These are phyloP conservation scores for Lophium mytilinum DNA, from an alignment of 495 filamentous ascomycete genomes.

Conservation along the genomic window DNA sequence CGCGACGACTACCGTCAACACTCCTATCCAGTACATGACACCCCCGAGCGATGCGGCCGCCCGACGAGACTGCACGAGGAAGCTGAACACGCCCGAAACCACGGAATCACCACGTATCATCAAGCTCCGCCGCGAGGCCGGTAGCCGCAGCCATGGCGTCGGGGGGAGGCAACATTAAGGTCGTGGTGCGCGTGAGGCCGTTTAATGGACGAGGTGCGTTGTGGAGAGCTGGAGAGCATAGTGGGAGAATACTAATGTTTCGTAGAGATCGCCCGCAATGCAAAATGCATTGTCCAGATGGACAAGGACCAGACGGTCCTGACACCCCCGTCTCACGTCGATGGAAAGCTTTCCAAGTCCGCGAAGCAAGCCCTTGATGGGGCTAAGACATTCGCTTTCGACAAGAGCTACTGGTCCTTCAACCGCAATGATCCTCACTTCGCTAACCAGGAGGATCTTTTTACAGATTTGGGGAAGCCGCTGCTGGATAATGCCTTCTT, in stretches of 20 bases:
- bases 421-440: slow-evolving; percentile 71
- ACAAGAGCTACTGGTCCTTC: slow-evolving; percentile 97
- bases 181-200: slow-evolving; percentile 90
- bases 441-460: slow-evolving; percentile 84
- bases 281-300: slow-evolving; percentile 99
- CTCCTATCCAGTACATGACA: neutral
- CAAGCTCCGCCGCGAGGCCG: neutral
- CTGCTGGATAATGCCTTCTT: slow-evolving; percentile 97
- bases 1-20: neutral
- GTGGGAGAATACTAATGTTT: slow-evolving; percentile 6
- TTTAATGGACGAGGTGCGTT: slow-evolving; percentile 85
- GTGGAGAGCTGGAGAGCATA: neutral
- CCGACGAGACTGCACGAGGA: slow-evolving; percentile 8
- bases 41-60: slow-evolving; percentile 19
- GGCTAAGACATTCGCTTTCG: slow-evolving; percentile 87
- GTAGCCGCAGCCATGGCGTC: slow-evolving; percentile 48
- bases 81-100: slow-evolving; percentile 17
- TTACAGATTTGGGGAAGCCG: slow-evolving; percentile 78
- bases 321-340: slow-evolving; percentile 59
- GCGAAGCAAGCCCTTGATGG: slow-evolving; percentile 63
- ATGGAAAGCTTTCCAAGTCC: slow-evolving; percentile 40
- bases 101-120: neutral
- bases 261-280: slow-evolving; percentile 75
- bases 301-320: slow-evolving; percentile 84
- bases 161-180: slow-evolving; percentile 97